Evolutionary conservation across 2,329 filamentous ascomycete genomes (phyloP), one percentile per base, ranked within the genome.

Genomic region (Xylaria polymorpha): DNA sequence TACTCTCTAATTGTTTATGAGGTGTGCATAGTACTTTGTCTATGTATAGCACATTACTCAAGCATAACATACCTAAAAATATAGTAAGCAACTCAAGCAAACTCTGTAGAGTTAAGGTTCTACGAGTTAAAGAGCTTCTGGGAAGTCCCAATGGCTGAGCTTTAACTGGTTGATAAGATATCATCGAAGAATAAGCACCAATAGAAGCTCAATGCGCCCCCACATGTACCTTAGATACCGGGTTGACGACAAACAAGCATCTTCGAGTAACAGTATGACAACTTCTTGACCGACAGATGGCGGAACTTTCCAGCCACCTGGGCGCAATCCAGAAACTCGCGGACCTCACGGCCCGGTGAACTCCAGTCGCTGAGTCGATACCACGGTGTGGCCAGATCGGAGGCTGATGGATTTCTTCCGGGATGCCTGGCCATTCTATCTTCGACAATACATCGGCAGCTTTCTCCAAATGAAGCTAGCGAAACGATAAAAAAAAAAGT

Each of bases 181-280:
- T 20, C 46, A n/a, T 50, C 15, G 37, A 56, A 35, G 32, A 44
- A 32, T 29, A 10, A 37, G 51, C 39, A 55, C 71, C 66, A 71
- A 71, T 72, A 71, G 71, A 72, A 71, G 69, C 69, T 72, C 65
- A 68, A 71, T 29, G 25, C 14, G 32, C 50, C 59, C 68, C 65
- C 56, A 68, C 70, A 64, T 67, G 56, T n/a, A 50, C 56, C 35
- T 25, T 51, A 12, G 56, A 22, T 51, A 32, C 22, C 67, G 32
- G 5, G 25, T 56, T 63, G 29, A 32, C 32, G 63, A 59, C 37
- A 37, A 41, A 56, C 32, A 32, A 41, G 37, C 67, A 37, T 61
- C 29, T 64, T 56, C 25, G 57, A 29, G 55, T 57, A 68, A 64
- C 44, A 18, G 18, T 37, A 62, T 61, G 67, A 57, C 46, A 69